phyloP scores from a whole-genome alignment of 2,329 filamentous ascomycete genomes.

The Exserohilum rostratum region DNA sequence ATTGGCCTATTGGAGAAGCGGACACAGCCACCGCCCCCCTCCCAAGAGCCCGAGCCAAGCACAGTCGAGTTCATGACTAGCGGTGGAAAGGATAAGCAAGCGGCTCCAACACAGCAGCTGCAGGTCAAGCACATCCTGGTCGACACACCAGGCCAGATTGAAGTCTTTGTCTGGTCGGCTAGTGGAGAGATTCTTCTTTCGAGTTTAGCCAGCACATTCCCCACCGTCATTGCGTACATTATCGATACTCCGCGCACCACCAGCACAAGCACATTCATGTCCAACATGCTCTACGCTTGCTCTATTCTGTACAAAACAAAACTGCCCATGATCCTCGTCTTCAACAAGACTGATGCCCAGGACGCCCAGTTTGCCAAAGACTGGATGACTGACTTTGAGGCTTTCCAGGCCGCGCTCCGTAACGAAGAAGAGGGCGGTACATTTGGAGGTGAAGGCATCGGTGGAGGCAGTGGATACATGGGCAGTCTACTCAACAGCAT shows the following conservation, averaged over 20 bases:
- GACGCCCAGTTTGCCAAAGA: constrained; percentile 90
- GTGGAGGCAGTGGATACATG: constrained; percentile 89
- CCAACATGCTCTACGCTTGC: constrained; percentile 99
- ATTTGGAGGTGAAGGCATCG: constrained; percentile 74
- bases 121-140: constrained; percentile 81
- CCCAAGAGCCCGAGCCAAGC: constrained; percentile 35
- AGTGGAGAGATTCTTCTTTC: constrained; percentile 93
- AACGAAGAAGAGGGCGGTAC: constrained; percentile 79
- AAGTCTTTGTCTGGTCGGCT: constrained; percentile 98
- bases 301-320: constrained; percentile 99
- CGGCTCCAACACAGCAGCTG: constrained; percentile 56
- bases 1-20: constrained; percentile 89
- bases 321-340: constrained; percentile 96
- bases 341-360: constrained; percentile 98
- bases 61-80: constrained; percentile 47
- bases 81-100: constrained; percentile 34
- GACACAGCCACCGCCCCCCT: constrained; percentile 60
- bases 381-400: constrained; percentile 99
- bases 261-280: constrained; percentile 98
- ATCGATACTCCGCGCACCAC: constrained; percentile 95
- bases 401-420: constrained; percentile 85
- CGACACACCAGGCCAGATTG: constrained; percentile 96
- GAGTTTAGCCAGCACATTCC: constrained; percentile 89
- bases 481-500: constrained; percentile 93
- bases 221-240: constrained; percentile 95